Evolutionary conservation across 345 rosid genomes (phyloP), one percentile per base, ranked within the genome.

Genomic region (Populus pruinosa): DNA sequence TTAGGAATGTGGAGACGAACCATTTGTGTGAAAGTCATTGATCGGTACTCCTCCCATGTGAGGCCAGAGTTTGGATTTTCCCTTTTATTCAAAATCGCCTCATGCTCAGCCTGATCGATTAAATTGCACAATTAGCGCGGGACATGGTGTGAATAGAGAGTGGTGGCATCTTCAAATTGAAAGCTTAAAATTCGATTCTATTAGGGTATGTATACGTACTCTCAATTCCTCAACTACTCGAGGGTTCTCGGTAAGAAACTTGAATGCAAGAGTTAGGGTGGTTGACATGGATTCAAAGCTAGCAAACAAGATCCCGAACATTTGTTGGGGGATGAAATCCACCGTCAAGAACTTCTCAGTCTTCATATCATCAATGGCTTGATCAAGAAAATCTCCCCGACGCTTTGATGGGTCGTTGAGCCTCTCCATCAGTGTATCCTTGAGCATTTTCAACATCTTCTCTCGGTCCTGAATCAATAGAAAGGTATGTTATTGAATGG

Each of bases 171-270:
- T 56, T 56, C 23, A 56, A n/a, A 21, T 31, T 65, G 38, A 5
- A 31, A 31, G 10, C 11, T 33, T 50, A 5, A 53, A 47, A 47
- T 10, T 2, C 7, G 55, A 18, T 17, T 20, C 6, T 8, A 6
- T 9, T 3, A 41, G 44, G 8, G 56, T 18, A 5, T 12, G 33
- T 31, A 1, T 21, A 39, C 79, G 6, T 67, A 86, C 86, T 12
- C 68, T 79, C 23, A 87, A 72, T 63, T 80, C 89, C 44, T 84
- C 78, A 17, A 82, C 29, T 33, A 78, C 89, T 44, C 8, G 17
- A 62, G 86, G 86, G 56, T 84, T 62, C n/a, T 86, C 87, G 35
- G 23, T 72, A 7, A 84, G 76, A 33, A 86, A 82, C 79, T 81
- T 81, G 53, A 83, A 64, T 14, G 76, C 69, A 1, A 82, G 23